Percentiles rank a stretch among this genome's conserved stretches.
phyloP scores from a whole-genome alignment of 2,329 filamentous ascomycete genomes.

The Cladosporium sp. region DNA sequence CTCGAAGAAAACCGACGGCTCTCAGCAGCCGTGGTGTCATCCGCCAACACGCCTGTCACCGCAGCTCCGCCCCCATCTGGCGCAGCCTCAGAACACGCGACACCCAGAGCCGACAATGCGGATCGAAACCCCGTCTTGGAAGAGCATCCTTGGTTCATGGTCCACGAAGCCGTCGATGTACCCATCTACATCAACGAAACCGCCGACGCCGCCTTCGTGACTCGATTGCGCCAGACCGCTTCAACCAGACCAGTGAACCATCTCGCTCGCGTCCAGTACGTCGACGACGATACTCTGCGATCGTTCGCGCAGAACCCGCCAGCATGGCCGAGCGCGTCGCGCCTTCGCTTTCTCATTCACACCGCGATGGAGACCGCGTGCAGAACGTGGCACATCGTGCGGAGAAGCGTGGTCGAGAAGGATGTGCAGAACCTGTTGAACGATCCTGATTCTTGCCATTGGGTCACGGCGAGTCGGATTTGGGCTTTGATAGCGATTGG shows the following conservation, averaged over 20 bases:
- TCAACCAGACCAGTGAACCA: slow-evolving; percentile 26
- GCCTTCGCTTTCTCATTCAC: slow-evolving; percentile 37
- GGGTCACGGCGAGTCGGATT: slow-evolving; percentile 38
- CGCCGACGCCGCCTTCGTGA: slow-evolving; percentile 36
- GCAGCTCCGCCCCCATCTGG: slow-evolving; percentile 1
- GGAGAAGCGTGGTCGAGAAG: slow-evolving; percentile 35
- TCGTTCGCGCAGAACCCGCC: slow-evolving; percentile 32
- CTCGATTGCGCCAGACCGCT: slow-evolving; percentile 33
- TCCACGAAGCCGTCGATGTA: slow-evolving; percentile 28
- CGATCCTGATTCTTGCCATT: slow-evolving; percentile 32
- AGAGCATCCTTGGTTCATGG: slow-evolving; percentile 35
- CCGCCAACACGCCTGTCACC: slow-evolving; percentile 13
- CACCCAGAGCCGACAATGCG: slow-evolving; percentile 24
- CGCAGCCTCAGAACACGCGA: slow-evolving; percentile 12
- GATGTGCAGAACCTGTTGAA: slow-evolving; percentile 37
- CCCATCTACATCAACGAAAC: slow-evolving; percentile 37
- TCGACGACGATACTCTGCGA: slow-evolving; percentile 31
- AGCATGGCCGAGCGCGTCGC: slow-evolving; percentile 38
- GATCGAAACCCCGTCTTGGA: slow-evolving; percentile 33
- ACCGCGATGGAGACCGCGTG: slow-evolving; percentile 41
- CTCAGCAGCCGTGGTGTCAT: slow-evolving; percentile 13
- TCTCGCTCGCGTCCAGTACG: slow-evolving; percentile 32
- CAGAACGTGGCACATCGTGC: slow-evolving; percentile 41
- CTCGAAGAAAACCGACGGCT: slow-evolving; percentile 30
- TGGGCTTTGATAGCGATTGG: slow-evolving; percentile 46